Conservation (phyloP, 2,329 filamentous ascomycete species). For the Cytospora leucostoma region DNA sequence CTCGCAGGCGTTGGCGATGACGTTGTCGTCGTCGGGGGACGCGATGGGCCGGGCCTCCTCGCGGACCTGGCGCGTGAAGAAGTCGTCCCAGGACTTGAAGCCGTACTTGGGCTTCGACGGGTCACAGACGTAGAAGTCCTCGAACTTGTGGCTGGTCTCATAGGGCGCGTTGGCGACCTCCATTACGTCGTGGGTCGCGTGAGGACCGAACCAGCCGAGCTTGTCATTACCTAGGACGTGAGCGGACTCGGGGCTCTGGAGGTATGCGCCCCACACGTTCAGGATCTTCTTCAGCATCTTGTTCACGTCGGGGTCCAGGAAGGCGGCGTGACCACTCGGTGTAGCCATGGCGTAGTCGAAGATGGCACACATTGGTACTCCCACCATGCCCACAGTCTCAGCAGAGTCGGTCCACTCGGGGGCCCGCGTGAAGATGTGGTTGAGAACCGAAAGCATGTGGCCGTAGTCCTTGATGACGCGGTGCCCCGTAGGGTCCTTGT, state of each 20-base stretch:
- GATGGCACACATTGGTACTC: constrained; percentile 54
- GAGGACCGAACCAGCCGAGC: constrained; percentile 58
- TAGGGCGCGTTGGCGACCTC: constrained; percentile 52
- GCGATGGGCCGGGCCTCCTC: constrained; percentile 60
- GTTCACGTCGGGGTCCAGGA: constrained; percentile 58
- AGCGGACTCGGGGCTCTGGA: constrained; percentile 56
- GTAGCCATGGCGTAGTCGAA: constrained; percentile 61
- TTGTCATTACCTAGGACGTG: constrained; percentile 47
- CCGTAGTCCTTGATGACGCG: constrained; percentile 65
- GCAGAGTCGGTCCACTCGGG: constrained; percentile 57
- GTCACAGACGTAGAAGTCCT: constrained; percentile 64
- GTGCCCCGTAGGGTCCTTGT: constrained; percentile 60
- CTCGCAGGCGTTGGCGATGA: constrained; percentile 67
- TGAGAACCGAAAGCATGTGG: constrained; percentile 67
- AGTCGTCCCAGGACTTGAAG: constrained; percentile 68
- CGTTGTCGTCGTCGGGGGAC: constrained; percentile 51
- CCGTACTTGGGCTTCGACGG: constrained; percentile 56
- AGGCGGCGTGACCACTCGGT: constrained; percentile 54
- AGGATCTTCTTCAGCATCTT: constrained; percentile 54
- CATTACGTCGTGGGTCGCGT: constrained; percentile 50
- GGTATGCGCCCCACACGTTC: constrained; percentile 59
- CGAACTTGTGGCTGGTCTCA: constrained; percentile 49
- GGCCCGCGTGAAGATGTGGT: constrained; percentile 56
- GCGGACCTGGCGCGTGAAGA: constrained; percentile 64
- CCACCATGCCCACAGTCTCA: constrained; percentile 53